A percentile compares a stretch with the other conserved stretches of the same genome.
These are phyloP conservation scores for Stephania cephalantha DNA, from an alignment of 164 flowering plant species.

Conservation along the genomic window DNA sequence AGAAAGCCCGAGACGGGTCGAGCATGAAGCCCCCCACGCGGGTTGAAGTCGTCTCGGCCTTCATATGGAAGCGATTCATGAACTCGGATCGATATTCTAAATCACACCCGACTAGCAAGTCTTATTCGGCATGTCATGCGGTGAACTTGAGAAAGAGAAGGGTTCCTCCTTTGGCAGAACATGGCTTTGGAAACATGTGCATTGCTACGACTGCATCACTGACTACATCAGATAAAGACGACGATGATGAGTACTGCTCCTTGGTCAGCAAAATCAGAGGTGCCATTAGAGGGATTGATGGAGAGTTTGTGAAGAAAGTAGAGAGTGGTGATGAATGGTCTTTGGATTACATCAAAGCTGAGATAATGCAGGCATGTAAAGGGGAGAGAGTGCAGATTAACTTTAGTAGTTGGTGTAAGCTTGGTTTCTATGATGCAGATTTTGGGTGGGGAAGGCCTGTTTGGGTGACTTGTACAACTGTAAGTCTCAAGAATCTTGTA, in stretches of 20 bases:
- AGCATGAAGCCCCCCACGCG: background rate
- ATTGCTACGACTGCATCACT: background rate
- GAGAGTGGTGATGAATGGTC: background rate
- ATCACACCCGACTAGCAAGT: background rate
- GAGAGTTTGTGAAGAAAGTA: background rate
- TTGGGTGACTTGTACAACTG: slow-evolving; percentile 21
- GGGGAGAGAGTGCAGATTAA: background rate
- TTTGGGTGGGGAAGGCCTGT: slow-evolving; percentile 25
- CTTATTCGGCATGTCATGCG: slow-evolving; percentile 4
- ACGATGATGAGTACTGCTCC: background rate
- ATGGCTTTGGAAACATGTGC: slow-evolving; percentile 18
- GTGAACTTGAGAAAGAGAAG: slow-evolving; percentile 18
- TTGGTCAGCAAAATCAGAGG: slow-evolving; percentile 1
- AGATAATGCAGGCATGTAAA: background rate
- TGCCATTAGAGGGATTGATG: slow-evolving; percentile 1
- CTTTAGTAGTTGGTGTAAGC: slow-evolving; percentile 12
- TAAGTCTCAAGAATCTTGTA: slow-evolving; percentile 18
- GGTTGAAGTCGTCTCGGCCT: slow-evolving; percentile 18
- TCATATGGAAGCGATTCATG: slow-evolving; percentile 20
- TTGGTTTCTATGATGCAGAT: slow-evolving; percentile 6
- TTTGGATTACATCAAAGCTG: background rate
- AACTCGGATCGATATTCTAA: slow-evolving; percentile 4
- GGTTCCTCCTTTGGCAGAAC: slow-evolving; percentile 18
- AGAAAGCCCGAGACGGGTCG: background rate
- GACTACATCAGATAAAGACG: background rate